Evolutionary conservation across 495 filamentous ascomycete species (phyloP), one percentile per base, ranked within the genome.

Genomic region (Articulospora tetracladia): DNA sequence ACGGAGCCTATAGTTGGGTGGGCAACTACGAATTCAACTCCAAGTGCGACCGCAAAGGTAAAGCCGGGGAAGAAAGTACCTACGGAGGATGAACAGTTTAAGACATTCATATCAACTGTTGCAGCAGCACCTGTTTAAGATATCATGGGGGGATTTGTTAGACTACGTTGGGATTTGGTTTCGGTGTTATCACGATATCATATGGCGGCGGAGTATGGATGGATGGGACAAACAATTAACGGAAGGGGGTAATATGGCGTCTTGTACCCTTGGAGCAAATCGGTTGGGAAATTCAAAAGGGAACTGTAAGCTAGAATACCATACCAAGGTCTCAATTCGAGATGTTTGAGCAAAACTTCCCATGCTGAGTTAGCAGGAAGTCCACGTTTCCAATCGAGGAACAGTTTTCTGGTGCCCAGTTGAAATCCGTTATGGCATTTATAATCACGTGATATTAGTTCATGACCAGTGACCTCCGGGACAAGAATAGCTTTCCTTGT

Each of bases 1-100:
- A 19, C 61, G 27, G 60, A 64, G 20, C 41, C 53, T 17, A 66
- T 66, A 3, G 74, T 80, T 7, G 44, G 79, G 17, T 83, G 79
- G 77, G 60, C 68, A 24, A 74, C 67, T 8, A 76, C 74, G 30
- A 53, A 68, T 52, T 46, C 69, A 10, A 66, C 74, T n/a, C 44
- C 53, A 19, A 44, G 27, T n/a, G 41, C 26, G 28, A 57, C 65
- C 0, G 61, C 68, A 24, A 66, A 69, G 4, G 71, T 68, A 58
- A 67, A 69, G 25, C 59, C 67, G 22, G 65, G 60, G n/a, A 62
- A 68, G 27, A 73, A 59, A 51, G 61, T 64, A 22, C 53, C 66
- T 20, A 69, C 69, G 2, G 78, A 78, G 27, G 76, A 81, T 41
- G 76, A 79, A 57, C 70, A 76, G 53, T 80, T 80, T 59, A 75